A percentile compares a stretch with the other conserved stretches of the same genome.
phyloP scores from a whole-genome alignment of 2,329 filamentous ascomycete species.

The Alternaria sp. region DNA sequence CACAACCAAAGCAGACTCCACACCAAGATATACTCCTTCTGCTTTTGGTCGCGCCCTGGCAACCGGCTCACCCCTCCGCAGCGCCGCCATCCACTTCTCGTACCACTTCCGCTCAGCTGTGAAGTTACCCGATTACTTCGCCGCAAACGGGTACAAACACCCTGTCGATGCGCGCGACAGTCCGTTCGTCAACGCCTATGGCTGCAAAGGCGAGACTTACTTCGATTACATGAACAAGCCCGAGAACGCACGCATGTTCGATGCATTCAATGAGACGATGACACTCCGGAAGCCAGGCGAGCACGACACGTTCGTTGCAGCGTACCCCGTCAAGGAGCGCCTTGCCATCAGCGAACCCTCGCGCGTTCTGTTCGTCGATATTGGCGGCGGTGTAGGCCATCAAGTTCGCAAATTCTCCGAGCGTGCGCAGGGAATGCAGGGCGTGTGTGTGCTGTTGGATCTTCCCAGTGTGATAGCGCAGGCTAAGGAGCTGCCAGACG shows the following conservation, averaged over 20 bases:
- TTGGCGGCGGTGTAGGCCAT: conserved; percentile 18
- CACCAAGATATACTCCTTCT: not conserved
- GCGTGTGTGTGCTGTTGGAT: conserved; percentile 24
- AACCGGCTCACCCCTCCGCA: not conserved
- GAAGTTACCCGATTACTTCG: conserved; percentile 34
- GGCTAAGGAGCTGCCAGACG: conserved; percentile 6
- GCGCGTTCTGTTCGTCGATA: conserved; percentile 26
- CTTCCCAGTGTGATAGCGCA: conserved; percentile 21
- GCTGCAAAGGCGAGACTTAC: conserved; percentile 25
- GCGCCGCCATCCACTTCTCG: conserved; percentile 16
- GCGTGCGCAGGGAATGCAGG: not conserved
- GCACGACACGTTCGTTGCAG: conserved; percentile 18
- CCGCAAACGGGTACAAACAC: conserved; percentile 37
- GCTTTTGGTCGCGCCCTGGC: not conserved
- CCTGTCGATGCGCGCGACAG: conserved; percentile 38
- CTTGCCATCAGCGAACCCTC: conserved; percentile 14
- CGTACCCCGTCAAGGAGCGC: conserved; percentile 26
- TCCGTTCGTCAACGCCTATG: conserved; percentile 35
- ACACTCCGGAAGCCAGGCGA: conserved; percentile 12
- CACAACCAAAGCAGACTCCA: not conserved
- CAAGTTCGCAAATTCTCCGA: not conserved
- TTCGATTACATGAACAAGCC: conserved; percentile 37
- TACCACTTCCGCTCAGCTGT: conserved; percentile 24
- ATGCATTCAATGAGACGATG: conserved; percentile 45
- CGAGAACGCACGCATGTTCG: conserved; percentile 23